Conservation (phyloP, 1,284 basidiomycete species). For the Pterulicium gracile region DNA sequence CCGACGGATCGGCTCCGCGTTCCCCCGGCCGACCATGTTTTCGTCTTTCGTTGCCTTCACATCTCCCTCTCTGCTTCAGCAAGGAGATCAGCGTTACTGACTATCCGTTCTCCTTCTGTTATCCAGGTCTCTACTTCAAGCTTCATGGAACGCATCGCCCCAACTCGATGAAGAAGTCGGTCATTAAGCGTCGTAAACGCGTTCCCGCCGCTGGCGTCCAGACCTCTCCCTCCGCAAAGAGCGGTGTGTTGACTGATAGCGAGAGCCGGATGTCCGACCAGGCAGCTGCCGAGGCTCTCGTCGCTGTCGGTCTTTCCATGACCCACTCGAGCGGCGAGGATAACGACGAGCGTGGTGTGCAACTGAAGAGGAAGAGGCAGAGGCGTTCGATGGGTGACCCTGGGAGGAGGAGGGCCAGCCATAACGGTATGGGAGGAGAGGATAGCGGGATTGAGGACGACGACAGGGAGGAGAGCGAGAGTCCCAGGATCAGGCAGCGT, state of each 20-base stretch:
- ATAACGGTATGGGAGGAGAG: slow-evolving; percentile 29
- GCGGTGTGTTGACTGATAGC: neutral
- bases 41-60: slow-evolving; percentile 6
- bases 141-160: slow-evolving; percentile 95
- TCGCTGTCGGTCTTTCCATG: slow-evolving; percentile 44
- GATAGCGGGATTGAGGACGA: slow-evolving; percentile 22
- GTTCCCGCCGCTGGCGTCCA: slow-evolving; percentile 65
- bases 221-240: slow-evolving; percentile 14
- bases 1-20: too few relatives aligned
- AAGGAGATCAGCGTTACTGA: neutral
- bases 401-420: slow-evolving; percentile 37
- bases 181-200: slow-evolving; percentile 96
- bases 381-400: slow-evolving; percentile 29
- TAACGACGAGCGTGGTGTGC: slow-evolving; percentile 39
- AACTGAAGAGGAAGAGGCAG: slow-evolving; percentile 44
- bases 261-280: slow-evolving; percentile 37
- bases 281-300: slow-evolving; percentile 74
- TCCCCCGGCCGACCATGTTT: neutral
- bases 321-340: slow-evolving; percentile 34
- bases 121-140: slow-evolving; percentile 92
- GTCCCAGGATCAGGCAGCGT: slow-evolving; percentile 20
- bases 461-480: slow-evolving; percentile 14
- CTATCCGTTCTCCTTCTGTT: slow-evolving; percentile 8
- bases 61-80: neutral
- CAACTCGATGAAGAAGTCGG: slow-evolving; percentile 97